These are phyloP conservation scores for Vitis rupestris DNA, from an alignment of 164 flowering plant genomes.

Conservation along the genomic window DNA sequence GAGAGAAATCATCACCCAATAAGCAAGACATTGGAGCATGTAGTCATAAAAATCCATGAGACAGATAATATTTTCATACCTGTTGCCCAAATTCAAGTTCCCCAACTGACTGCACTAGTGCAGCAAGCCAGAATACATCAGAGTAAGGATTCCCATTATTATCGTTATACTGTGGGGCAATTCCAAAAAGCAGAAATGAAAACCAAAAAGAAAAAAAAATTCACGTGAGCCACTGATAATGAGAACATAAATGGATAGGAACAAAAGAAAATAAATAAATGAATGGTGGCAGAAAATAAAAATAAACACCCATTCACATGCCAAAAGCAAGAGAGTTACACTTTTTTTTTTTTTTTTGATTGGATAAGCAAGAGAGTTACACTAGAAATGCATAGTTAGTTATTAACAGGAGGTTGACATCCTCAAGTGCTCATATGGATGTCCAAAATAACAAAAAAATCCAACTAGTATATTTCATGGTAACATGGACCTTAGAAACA, in stretches of 20 bases:
- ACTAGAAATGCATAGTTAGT: too few relatives aligned
- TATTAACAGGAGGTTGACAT: too few relatives aligned
- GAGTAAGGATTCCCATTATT: constrained; percentile 90
- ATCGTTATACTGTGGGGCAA: constrained; percentile 73
- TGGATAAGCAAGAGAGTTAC: too few relatives aligned
- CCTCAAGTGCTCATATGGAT: too few relatives aligned
- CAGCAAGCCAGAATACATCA: constrained; percentile 93
- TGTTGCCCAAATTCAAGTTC: constrained; percentile 96
- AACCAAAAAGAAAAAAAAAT: not conserved
- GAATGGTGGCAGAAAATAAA: not conserved
- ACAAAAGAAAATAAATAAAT: not conserved
- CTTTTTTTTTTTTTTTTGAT: too few relatives aligned
- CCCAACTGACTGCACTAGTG: constrained; percentile 79
- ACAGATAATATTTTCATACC: constrained; percentile 39
- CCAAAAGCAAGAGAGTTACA: too few relatives aligned
- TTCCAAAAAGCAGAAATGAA: not conserved
- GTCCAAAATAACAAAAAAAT: too few relatives aligned
- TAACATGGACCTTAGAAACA: too few relatives aligned
- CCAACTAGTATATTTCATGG: too few relatives aligned
- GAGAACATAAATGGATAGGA: not conserved
- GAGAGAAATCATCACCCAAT: not conserved
- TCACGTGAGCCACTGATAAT: not conserved
- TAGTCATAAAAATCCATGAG: not conserved
- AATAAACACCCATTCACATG: too few relatives aligned
- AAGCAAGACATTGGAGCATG: not conserved